phyloP scores from a whole-genome alignment of 2,329 filamentous ascomycete genomes.

The Stemphylium vesicarium region DNA sequence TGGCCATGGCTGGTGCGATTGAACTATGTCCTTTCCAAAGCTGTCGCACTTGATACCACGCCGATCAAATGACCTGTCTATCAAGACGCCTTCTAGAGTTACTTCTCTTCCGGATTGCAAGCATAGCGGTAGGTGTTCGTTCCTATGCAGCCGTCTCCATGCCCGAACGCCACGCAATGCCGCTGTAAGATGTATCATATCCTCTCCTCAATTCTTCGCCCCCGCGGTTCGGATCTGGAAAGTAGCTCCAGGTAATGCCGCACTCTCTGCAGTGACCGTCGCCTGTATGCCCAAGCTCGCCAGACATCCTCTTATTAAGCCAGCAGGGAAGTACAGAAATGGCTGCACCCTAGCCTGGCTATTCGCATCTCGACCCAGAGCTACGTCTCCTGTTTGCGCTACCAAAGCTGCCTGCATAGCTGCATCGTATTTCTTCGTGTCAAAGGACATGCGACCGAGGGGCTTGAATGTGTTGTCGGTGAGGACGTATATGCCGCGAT shows the following conservation, averaged over 20 bases:
- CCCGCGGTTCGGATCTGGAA: constrained; percentile 93
- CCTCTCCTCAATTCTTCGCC: constrained; percentile 63
- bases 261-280: constrained; percentile 88
- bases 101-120: too few species aligned
- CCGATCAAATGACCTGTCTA: too few species aligned
- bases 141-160: background rate
- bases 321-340: constrained; percentile 96
- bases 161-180: constrained; percentile 41
- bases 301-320: constrained; percentile 88
- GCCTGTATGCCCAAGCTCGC: constrained; percentile 90
- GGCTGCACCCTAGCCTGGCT: constrained; percentile 40
- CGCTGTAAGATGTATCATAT: constrained; percentile 25
- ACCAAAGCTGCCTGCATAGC: constrained; percentile 37
- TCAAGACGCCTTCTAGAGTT: too few species aligned
- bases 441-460: constrained; percentile 86
- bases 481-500: constrained; percentile 92
- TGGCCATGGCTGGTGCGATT: too few species aligned
- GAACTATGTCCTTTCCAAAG: too few species aligned
- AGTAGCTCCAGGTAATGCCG: constrained; percentile 83
- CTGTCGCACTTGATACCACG: too few species aligned
- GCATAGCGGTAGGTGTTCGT: too few species aligned
- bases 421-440: constrained; percentile 52
- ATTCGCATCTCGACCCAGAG: constrained; percentile 59
- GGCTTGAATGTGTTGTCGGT: constrained; percentile 93
- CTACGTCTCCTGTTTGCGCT: constrained; percentile 40